Base-by-base conservation (phyloP, 2,329 filamentous ascomycete genomes). In the Colletotrichum sp. region DNA sequence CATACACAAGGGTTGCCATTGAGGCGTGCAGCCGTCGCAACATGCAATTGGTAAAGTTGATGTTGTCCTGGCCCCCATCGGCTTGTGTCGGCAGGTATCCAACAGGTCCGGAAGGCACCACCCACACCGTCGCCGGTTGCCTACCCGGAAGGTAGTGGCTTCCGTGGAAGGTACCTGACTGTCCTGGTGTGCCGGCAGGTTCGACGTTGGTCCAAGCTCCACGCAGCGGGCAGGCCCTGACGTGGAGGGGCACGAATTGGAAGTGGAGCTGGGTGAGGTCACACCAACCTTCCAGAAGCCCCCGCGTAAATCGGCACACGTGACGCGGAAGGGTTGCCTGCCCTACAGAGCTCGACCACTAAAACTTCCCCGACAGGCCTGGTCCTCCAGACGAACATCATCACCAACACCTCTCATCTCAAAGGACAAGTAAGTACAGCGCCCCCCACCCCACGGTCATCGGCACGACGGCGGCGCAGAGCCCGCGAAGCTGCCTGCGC, bases 401-500 rank as follows among this genome's bases (percentile, higher is more conserved):
- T 76, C 77, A 78, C 76, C 76, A 77, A 77, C 74, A 77, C 65
- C 76, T 78, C 77, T 78, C 77, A 74, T 77, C 77, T 61, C 66
- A 72, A 72, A 68, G 69, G 63, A 77, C 73, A 71, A 78, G 77
- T 78, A 74, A 77, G 77, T 78, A 12, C 36, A 67, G 58, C 21
- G 16, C 61, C 43, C 61, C 67, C 68, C 18, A 52, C 58, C 69
- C 4, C 34, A 52, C 48, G 32, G 34, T 21, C 18, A 55, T 60
- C 16, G 64, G 43, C 43, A 55, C n/a, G 65, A 8, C 48, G 8
- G 10, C 38, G 28, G 18, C 15, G 34, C 57, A 58, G 24, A 6
- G 24, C 15, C 18, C 18, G 15, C 10, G 5, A 34, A 10, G 30
- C 43, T 18, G 52, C 16, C 32, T 10, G 18, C 28, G 34, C 9